phyloP scores from a whole-genome alignment of 345 rosid species.

The Draba incana region DNA sequence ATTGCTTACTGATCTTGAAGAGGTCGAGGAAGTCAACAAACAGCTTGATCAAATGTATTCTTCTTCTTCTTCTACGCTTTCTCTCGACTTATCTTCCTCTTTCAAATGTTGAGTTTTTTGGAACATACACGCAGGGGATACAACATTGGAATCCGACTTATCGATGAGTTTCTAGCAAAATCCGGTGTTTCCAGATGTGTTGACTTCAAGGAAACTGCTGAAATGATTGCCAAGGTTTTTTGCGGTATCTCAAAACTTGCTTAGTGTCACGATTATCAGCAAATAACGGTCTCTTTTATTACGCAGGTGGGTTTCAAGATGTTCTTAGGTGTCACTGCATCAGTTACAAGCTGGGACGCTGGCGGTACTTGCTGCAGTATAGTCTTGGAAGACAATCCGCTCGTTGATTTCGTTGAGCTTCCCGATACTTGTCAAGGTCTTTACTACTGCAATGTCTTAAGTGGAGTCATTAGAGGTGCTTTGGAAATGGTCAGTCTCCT shows the following conservation, averaged over 20 bases:
- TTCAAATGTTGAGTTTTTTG: background rate
- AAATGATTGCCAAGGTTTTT: constrained; percentile 83
- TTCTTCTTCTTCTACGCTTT: background rate
- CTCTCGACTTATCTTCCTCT: background rate
- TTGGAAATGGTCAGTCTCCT: constrained; percentile 75
- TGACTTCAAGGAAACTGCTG: constrained; percentile 92
- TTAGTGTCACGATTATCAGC: background rate
- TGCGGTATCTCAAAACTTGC: background rate
- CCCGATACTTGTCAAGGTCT: constrained; percentile 96
- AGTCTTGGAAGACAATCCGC: constrained; percentile 86
- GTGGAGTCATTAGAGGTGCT: constrained; percentile 93
- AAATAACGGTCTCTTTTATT: background rate
- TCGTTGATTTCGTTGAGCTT: constrained; percentile 93
- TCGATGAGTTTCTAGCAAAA: constrained; percentile 92
- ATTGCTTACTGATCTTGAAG: constrained; percentile 92
- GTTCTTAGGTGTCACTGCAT: constrained; percentile 89
- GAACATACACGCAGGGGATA: constrained; percentile 68
- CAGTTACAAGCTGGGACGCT: constrained; percentile 81
- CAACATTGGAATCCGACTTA: constrained; percentile 78
- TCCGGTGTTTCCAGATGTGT: constrained; percentile 87
- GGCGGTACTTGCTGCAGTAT: constrained; percentile 88
- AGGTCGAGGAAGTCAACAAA: constrained; percentile 94
- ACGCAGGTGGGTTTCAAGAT: constrained; percentile 90
- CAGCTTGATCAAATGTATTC: constrained; percentile 93
- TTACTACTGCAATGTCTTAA: constrained; percentile 82